phyloP scores from a whole-genome alignment of 208 protist species.

The Leishmania major region DNA sequence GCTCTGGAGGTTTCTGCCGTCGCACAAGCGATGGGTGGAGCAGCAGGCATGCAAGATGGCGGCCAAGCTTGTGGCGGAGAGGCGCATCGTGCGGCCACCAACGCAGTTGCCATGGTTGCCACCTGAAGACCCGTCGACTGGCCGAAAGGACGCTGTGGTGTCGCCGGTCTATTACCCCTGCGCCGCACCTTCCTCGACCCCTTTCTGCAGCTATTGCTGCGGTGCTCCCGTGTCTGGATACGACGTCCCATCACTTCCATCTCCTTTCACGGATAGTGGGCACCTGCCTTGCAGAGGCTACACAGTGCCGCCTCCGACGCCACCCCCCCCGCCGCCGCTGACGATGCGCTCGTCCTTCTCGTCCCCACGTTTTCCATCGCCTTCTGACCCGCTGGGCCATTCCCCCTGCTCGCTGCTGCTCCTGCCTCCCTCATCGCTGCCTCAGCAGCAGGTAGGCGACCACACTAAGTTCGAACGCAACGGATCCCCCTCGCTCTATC shows the following conservation, averaged over 20 bases:
- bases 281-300: slow-evolving; percentile 1
- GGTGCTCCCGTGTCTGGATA: background rate
- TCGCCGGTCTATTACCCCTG: background rate
- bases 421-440: background rate
- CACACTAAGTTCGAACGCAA: background rate
- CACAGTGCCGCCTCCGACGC: background rate
- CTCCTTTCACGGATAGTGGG: background rate
- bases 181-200: background rate
- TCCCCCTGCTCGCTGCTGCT: background rate
- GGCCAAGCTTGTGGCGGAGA: slow-evolving; percentile 7
- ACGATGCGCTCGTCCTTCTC: background rate
- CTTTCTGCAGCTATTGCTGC: background rate
- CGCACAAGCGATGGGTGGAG: slow-evolving; percentile 33
- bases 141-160: background rate
- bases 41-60: slow-evolving; percentile 16
- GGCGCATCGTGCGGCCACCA: slow-evolving; percentile 1
- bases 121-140: background rate
- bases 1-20: slow-evolving; percentile 59
- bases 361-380: background rate
- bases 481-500: background rate
- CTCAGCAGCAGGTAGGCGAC: background rate
- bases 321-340: background rate
- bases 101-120: background rate
- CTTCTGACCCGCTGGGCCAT: background rate
- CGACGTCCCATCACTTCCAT: background rate